Base-by-base conservation (phyloP, 2,329 filamentous ascomycete species). In the Ceratocystis alfenasii region DNA sequence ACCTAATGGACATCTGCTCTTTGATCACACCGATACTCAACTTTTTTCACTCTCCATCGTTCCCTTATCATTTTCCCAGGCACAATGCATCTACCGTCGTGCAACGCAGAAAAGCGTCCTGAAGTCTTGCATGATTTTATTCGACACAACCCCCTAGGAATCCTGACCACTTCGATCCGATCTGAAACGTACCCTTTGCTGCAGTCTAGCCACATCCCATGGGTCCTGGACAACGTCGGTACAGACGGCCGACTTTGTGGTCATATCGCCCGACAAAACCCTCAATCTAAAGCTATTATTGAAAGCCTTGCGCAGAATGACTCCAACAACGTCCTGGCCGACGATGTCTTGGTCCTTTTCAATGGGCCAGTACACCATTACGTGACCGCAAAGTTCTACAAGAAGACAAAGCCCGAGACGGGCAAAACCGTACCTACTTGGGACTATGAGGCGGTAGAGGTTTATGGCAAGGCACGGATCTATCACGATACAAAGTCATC, bases 401-500 rank as follows among this genome's bases (percentile, higher is more conserved):
- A 75, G 10, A 78, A 84, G 69, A 87, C 86, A 0, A 88, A 88
- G 71, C 85, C 84, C 0, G 72, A 70, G 0, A 84, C 80, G 0
- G 85, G 80, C 10, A 88, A 88, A 69, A 85, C 87, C 0, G 86
- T 87, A 4, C 85, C 85, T 0, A 89, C 86, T 0, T 88, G 86
- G 86, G 85, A 89, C 72, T 89, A 88, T 70, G 77, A 83, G 0
- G 84, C 85, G 0, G 85, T 80, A 0, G 83, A 88, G 73, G 83
- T 77, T 0, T 87, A 87, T 69, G 86, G 86, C 1, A 78, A 73
- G 1, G 81, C 81, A 0, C 80, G 68, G 0, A 73, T 87, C 3
- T 82, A 79, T 69, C 79, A 75, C 66, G 55, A 57, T n/a, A 44
- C 46, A 30, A 46, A 45, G 15, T 70, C 78, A 5, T 76, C 77